Evolutionary conservation across 1,284 basidiomycete species (phyloP).

Genomic region (Athelia sp.): DNA sequence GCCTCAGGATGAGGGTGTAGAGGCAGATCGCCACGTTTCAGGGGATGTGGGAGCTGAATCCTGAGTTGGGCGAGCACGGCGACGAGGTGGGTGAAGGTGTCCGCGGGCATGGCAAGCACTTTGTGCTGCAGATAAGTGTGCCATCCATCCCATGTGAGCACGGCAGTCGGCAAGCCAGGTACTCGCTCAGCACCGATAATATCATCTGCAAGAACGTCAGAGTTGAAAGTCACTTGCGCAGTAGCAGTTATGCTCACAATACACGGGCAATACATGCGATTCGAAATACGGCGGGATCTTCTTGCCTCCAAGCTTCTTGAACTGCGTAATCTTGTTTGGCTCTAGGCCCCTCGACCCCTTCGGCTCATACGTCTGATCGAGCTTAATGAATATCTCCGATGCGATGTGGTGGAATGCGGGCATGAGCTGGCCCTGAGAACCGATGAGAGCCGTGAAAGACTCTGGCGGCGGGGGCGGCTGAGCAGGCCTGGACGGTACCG

Average conservation of each 20-base stretch:
- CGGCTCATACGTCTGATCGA: not conserved
- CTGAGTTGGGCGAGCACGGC: not conserved
- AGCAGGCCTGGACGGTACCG: not conserved
- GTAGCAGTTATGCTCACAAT: not conserved
- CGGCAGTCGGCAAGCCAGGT: not conserved
- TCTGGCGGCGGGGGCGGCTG: not conserved
- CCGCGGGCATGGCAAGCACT: not conserved
- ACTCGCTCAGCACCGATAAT: not conserved
- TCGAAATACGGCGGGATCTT: not conserved
- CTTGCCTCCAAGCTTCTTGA: not conserved
- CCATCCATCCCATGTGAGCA: not conserved
- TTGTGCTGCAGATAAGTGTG: not conserved
- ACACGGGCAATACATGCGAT: not conserved
- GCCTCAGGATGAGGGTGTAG: not conserved
- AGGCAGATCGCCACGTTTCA: not conserved
- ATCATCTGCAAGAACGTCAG: not conserved
- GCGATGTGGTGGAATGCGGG: constrained; percentile 1
- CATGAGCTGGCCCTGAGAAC: not conserved
- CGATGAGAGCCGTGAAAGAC: not conserved
- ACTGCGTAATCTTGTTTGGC: not conserved
- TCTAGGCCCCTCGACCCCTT: not conserved
- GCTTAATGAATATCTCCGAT: not conserved
- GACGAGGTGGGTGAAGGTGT: not conserved
- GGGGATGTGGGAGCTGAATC: not conserved
- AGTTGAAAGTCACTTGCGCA: not conserved